These are phyloP conservation scores for Symbiodinium natans DNA, from an alignment of 73 alveolate species.

Conservation along the genomic window DNA sequence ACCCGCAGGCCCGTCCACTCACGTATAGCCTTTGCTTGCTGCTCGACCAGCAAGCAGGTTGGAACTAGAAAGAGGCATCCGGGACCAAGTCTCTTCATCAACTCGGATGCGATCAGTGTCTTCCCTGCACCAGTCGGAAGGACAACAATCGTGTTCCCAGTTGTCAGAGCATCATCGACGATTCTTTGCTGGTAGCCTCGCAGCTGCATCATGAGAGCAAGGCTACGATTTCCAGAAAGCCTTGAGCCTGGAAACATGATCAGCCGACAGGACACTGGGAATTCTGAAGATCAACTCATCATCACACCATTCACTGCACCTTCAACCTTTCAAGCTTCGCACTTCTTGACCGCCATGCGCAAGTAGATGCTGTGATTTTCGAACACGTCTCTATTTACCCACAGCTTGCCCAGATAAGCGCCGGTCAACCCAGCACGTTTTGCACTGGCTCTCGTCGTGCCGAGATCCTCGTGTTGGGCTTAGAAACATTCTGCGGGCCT, in stretches of 20 bases:
- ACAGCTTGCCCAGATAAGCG: too few relatives aligned
- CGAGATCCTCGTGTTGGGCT: too few relatives aligned
- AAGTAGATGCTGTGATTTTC: too few relatives aligned
- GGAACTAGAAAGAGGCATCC: conserved; percentile 40
- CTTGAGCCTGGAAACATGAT: neutral
- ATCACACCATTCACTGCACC: too few relatives aligned
- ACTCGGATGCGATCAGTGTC: conserved; percentile 35
- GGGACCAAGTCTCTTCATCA: neutral
- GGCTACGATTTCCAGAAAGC: neutral
- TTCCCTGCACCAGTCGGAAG: conserved; percentile 90
- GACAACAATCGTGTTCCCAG: conserved; percentile 22
- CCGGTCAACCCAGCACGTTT: too few relatives aligned
- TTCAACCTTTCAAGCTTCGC: too few relatives aligned
- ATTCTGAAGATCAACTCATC: too few relatives aligned
- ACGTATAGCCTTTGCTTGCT: conserved; percentile 33
- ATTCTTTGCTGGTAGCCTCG: conserved; percentile 35
- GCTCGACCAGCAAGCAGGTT: conserved; percentile 48
- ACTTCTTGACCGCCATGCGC: too few relatives aligned
- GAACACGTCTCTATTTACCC: too few relatives aligned
- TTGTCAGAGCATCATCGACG: neutral
- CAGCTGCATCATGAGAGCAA: conserved; percentile 8
- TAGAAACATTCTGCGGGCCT: too few relatives aligned
- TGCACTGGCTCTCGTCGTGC: too few relatives aligned
- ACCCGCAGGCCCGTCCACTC: conserved; percentile 24
- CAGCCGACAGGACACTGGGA: too few relatives aligned